Conservation (phyloP, 768 basidiomycete species). For the Dioszegia hungarica region DNA sequence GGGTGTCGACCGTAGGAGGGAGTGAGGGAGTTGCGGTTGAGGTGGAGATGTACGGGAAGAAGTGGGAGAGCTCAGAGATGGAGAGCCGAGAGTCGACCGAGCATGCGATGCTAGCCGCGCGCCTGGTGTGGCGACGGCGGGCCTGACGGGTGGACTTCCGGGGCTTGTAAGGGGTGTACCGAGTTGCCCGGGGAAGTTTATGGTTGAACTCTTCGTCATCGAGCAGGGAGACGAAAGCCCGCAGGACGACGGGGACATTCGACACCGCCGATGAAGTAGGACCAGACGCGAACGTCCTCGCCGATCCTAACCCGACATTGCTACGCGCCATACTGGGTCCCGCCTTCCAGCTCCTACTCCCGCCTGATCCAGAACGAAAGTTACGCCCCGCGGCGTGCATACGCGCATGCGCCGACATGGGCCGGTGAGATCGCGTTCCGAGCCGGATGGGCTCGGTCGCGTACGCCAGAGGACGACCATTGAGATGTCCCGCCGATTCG, state of each 20-base stretch:
- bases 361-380: background rate
- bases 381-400: background rate
- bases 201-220: conserved; percentile 14
- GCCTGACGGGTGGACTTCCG: background rate
- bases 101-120: background rate
- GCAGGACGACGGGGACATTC: conserved; percentile 27
- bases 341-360: no score
- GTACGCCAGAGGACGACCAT: background rate
- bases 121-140: background rate
- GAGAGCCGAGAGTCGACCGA: conserved; percentile 17
- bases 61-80: conserved; percentile 19
- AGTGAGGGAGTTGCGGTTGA: conserved; percentile 4
- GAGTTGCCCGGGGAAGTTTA: conserved; percentile 14
- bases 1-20: conserved; percentile 21
- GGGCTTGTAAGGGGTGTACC: conserved; percentile 23
- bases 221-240: conserved; percentile 24
- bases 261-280: background rate
- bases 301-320: conserved; percentile 30
- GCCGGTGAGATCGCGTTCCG: background rate
- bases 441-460: conserved; percentile 13
- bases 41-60: conserved; percentile 17
- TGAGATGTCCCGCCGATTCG: conserved; percentile 2
- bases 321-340: conserved; percentile 15
- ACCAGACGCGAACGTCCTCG: conserved; percentile 25
- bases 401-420: background rate